These are phyloP conservation scores for Calycina herbarum DNA, from an alignment of 2,329 filamentous ascomycete species.

Conservation along the genomic window DNA sequence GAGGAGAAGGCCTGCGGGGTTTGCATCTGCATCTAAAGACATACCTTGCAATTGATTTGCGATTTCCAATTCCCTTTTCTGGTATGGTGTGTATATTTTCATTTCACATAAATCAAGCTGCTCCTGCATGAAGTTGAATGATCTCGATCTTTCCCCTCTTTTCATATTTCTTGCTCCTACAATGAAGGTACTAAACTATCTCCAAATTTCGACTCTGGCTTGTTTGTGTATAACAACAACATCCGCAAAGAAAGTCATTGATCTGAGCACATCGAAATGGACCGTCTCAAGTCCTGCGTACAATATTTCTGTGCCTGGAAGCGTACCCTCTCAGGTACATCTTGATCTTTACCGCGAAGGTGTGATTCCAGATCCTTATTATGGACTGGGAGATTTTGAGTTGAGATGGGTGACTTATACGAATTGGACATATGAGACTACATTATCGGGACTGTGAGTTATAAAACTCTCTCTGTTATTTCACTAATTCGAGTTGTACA, in stretches of 20 bases:
- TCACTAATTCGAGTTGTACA: background rate
- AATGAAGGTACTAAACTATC: conserved; percentile 11
- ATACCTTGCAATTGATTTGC: background rate
- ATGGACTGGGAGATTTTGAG: conserved; percentile 59
- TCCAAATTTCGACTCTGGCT: background rate
- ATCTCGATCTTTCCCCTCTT: background rate
- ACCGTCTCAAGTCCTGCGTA: conserved; percentile 18
- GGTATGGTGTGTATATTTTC: background rate
- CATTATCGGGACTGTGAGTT: conserved; percentile 44
- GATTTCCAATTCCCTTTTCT: background rate
- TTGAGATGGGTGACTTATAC: conserved; percentile 57
- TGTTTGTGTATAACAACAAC: conserved; percentile 3
- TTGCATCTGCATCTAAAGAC: background rate
- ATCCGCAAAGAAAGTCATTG: conserved; percentile 15
- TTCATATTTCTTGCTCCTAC: background rate
- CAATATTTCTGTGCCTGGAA: conserved; percentile 54
- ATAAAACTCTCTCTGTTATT: background rate
- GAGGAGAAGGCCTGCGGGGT: background rate
- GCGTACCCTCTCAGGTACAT: conserved; percentile 58
- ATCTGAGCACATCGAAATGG: conserved; percentile 22
- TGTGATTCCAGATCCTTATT: conserved; percentile 44
- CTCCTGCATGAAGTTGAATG: background rate
- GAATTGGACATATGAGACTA: conserved; percentile 63
- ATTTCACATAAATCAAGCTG: background rate
- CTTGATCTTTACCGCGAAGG: conserved; percentile 55